Evolutionary conservation across 2,329 filamentous ascomycete genomes (phyloP).

Genomic region (Alternaria sp.): DNA sequence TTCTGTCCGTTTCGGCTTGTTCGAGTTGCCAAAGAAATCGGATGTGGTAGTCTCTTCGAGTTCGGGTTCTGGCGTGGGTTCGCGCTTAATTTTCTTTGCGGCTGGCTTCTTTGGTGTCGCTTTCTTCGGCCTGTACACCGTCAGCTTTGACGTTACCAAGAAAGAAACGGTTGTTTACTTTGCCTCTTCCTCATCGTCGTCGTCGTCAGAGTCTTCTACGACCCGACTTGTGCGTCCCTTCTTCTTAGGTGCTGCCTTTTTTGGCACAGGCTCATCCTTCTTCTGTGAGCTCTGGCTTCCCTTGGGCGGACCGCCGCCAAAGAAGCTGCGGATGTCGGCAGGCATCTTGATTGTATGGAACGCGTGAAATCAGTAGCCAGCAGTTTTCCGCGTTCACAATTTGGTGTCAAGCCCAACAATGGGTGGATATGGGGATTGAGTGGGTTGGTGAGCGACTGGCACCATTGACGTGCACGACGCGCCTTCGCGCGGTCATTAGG

Average conservation of each 20-base stretch:
- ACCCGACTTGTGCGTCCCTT: conserved; percentile 51
- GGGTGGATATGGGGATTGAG: conserved; percentile 8
- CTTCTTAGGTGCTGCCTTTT: conserved; percentile 54
- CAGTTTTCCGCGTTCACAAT: neutral
- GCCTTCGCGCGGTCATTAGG: conserved; percentile 27
- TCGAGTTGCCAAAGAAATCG: conserved; percentile 69
- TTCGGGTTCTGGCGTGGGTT: conserved; percentile 58
- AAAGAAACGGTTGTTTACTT: conserved; percentile 29
- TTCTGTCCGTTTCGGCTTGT: conserved; percentile 62
- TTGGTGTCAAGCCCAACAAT: conserved; percentile 6
- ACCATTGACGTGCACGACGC: conserved; percentile 31
- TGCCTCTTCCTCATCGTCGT: conserved; percentile 63
- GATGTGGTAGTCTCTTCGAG: conserved; percentile 68
- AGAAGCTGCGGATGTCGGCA: conserved; percentile 87
- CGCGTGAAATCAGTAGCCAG: neutral
- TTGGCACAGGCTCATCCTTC: conserved; percentile 45
- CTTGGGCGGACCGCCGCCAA: conserved; percentile 76
- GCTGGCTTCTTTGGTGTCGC: conserved; percentile 65
- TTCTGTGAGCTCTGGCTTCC: conserved; percentile 52
- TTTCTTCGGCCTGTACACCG: conserved; percentile 47
- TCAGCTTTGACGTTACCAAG: conserved; percentile 34
- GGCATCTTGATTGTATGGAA: conserved; percentile 66
- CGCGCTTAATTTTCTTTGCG: conserved; percentile 65
- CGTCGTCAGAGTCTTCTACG: conserved; percentile 77
- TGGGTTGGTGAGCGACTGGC: conserved; percentile 14